Evolutionary conservation across 768 basidiomycete species (phyloP).

Genomic region (Gelatoporia subvermispora): DNA sequence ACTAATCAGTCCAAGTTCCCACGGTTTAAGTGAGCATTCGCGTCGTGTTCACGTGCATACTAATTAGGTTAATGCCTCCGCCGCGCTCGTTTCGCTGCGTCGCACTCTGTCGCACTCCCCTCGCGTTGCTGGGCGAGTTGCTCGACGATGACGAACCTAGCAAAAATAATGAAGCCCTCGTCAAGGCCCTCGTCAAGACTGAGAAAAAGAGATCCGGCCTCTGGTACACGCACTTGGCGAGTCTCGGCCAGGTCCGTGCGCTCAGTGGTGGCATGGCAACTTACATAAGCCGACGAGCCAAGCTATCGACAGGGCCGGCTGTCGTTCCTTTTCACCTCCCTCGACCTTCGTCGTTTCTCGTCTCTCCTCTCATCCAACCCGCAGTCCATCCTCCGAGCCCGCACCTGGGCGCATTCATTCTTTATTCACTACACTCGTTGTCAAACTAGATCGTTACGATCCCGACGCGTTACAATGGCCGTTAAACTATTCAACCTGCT

Average conservation of each 20-base stretch:
- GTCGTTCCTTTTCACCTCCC: background rate
- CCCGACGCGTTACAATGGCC: constrained; percentile 10
- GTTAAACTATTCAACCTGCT: constrained; percentile 53
- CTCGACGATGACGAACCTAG: no score
- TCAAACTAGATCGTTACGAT: no score
- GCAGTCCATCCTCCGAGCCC: constrained; percentile 6
- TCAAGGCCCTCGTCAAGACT: no score
- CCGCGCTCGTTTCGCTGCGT: no score
- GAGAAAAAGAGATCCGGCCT: background rate
- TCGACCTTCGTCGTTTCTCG: constrained; percentile 5
- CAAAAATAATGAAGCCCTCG: no score
- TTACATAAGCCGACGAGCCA: constrained; percentile 16
- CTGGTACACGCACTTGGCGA: background rate
- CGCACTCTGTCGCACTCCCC: no score
- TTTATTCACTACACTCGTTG: constrained; percentile 23
- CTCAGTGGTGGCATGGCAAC: constrained; percentile 14
- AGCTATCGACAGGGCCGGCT: background rate
- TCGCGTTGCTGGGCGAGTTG: no score
- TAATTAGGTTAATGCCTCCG: no score
- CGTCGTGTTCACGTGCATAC: no score
- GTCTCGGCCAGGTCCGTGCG: constrained; percentile 13
- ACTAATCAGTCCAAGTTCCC: no score
- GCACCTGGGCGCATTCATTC: constrained; percentile 22
- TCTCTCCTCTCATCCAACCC: constrained; percentile 11
- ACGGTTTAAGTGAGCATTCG: no score